Percentiles rank a stretch among this genome's conserved stretches.
Conservation (phyloP, 108 stramenopile species). For the Skeletonema potamos region DNA sequence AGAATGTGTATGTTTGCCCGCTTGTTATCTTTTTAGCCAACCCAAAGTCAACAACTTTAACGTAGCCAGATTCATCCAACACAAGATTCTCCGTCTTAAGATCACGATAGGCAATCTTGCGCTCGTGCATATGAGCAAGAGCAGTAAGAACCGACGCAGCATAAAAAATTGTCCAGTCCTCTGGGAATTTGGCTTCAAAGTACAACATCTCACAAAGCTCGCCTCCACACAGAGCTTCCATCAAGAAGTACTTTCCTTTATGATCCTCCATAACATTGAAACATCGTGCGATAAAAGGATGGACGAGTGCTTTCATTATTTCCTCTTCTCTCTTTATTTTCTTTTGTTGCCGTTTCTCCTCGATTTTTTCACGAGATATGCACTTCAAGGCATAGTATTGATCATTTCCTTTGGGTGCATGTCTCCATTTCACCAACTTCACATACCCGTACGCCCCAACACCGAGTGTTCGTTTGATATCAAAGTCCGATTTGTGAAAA, state of each 20-base stretch:
- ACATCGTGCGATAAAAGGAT: constrained; percentile 60
- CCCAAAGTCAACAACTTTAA: constrained; percentile 77
- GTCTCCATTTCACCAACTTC: constrained; percentile 45
- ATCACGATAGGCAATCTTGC: constrained; percentile 60
- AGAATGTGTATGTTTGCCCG: constrained; percentile 68
- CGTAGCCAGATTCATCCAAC: constrained; percentile 53
- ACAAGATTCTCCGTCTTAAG: constrained; percentile 78
- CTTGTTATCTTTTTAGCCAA: constrained; percentile 59
- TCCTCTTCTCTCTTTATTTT: constrained; percentile 58
- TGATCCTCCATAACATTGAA: constrained; percentile 53
- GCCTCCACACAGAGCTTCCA: constrained; percentile 70
- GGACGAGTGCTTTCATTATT: constrained; percentile 51
- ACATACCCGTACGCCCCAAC: constrained; percentile 57
- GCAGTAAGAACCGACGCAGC: constrained; percentile 60
- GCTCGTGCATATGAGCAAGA: constrained; percentile 63
- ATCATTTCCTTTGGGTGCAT: constrained; percentile 23
- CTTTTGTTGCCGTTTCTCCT: constrained; percentile 49
- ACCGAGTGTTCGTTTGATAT: constrained; percentile 51
- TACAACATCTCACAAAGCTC: constrained; percentile 66
- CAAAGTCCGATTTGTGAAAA: constrained; percentile 42
- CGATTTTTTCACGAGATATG: constrained; percentile 56
- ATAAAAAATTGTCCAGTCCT: constrained; percentile 60
- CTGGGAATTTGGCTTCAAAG: constrained; percentile 49
- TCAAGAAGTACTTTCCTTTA: constrained; percentile 57
- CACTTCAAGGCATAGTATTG: constrained; percentile 54